Evolutionary conservation across 768 basidiomycete species (phyloP), one percentile per base, ranked within the genome.

Genomic region (Macrolepiota fuliginosa): DNA sequence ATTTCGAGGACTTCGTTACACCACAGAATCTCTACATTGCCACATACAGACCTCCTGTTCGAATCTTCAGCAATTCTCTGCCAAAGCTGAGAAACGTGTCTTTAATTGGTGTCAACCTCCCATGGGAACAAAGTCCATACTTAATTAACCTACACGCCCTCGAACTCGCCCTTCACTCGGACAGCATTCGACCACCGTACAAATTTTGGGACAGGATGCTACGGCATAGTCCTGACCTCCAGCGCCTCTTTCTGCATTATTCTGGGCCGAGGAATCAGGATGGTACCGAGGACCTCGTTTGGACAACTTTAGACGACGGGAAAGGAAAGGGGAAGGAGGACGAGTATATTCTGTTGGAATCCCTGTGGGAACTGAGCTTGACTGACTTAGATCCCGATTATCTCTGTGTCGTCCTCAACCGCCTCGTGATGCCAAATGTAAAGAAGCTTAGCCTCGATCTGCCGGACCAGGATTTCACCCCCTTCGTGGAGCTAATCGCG

Each of bases 31-130:
- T 88, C 11, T 81, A 78, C 65, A 69, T 79, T 52, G 82, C 83
- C 11, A 87, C 85, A n/a, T 79, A 83, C 65, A 75, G 81, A 12
- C 79, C 82, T 3, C 86, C 87, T 9, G 85, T 87, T 6, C 72
- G 78, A 60, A 79, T 86, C 35, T 87, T 88, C 70, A 72, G 72
- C 67, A 84, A 84, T 66, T 62, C 68, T 22, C 74, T 86, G 11
- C 87, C 86, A 11, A 71, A 73, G 6, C 71, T 87, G 47, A 77
- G 72, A 63, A 82, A 85, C 66, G 76, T 87, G 54, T 85, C 84
- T 17, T 74, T 88, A 51, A 85, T 87, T 63, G 87, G 87, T 54
- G 86, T 88, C 63, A 87, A 87, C 69, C 78, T 88, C 32, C 83
- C 82, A 2, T 88, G 85, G 85, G 76, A 73, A 3, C 70, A 74